Conservation (phyloP, 805 yeast genomes). For the Nakazawaea ambrosiae region DNA sequence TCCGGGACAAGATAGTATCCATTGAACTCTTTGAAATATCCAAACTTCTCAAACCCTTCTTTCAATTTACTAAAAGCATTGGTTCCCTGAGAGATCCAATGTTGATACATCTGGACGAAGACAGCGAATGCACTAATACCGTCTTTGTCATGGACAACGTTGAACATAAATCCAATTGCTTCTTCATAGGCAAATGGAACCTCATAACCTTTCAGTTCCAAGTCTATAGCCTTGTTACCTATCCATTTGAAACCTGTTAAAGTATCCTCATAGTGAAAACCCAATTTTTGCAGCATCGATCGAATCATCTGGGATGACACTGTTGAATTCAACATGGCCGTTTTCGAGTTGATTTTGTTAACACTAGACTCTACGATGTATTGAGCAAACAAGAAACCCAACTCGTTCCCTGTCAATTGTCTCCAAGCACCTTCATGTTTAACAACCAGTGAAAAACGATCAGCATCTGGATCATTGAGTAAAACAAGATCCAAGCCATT, state of each 20-base stretch:
- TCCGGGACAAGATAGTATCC: constrained; percentile 73
- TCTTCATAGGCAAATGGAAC: constrained; percentile 95
- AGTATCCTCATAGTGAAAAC: constrained; percentile 69
- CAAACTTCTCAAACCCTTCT: constrained; percentile 56
- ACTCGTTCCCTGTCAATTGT: constrained; percentile 87
- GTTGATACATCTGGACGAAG: constrained; percentile 61
- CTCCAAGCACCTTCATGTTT: constrained; percentile 49
- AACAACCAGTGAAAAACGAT: constrained; percentile 79
- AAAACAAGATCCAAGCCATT: constrained; percentile 47
- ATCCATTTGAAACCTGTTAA: constrained; percentile 97
- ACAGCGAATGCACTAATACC: constrained; percentile 78
- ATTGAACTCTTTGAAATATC: constrained; percentile 78
- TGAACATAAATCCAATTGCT: constrained; percentile 92
- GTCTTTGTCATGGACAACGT: constrained; percentile 82
- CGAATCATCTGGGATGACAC: constrained; percentile 82
- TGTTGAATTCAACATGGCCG: constrained; percentile 81
- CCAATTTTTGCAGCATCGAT: constrained; percentile 56
- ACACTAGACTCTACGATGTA: constrained; percentile 31
- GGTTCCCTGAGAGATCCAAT: constrained; percentile 34
- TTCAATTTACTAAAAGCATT: constrained; percentile 46
- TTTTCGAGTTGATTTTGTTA: constrained; percentile 14
- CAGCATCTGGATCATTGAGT: constrained; percentile 97
- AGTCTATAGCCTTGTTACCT: constrained; percentile 77
- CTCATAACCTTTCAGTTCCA: constrained; percentile 51
- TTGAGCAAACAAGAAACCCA: constrained; percentile 79